A percentile compares a stretch with the other conserved stretches of the same genome.
Evolutionary conservation across 2,329 filamentous ascomycete genomes (phyloP).

Genomic region (Cladosporium austrohemisphaericum): DNA sequence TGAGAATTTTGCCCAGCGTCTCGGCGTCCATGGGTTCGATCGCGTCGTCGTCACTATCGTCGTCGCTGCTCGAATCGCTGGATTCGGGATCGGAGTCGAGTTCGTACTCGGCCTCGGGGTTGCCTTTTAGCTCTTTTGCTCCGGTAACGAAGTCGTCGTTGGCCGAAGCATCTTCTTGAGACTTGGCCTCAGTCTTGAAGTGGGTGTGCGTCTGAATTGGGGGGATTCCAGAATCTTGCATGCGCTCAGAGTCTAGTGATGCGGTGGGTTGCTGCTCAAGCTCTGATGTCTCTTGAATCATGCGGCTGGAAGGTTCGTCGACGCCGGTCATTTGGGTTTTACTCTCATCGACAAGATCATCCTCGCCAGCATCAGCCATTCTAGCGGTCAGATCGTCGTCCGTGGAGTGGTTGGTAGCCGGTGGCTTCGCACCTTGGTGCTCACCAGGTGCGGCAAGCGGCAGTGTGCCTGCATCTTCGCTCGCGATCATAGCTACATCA

Average conservation of each 20-base stretch:
- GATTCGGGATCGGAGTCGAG: constrained; percentile 40
- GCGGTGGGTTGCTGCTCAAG: background rate
- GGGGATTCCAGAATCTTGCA: constrained; percentile 25
- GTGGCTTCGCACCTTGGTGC: background rate
- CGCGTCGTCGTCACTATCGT: constrained; percentile 50
- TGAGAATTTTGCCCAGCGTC: constrained; percentile 78
- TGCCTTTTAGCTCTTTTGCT: constrained; percentile 44
- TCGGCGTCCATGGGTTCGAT: constrained; percentile 75
- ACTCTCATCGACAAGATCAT: constrained; percentile 8
- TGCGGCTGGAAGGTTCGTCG: constrained; percentile 8
- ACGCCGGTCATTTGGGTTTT: background rate
- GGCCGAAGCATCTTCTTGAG: constrained; percentile 27
- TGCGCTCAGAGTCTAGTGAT: background rate
- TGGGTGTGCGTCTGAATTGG: constrained; percentile 9
- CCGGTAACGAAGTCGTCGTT: constrained; percentile 44
- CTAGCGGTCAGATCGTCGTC: background rate
- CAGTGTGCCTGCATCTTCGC: constrained; percentile 5
- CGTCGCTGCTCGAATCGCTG: constrained; percentile 45
- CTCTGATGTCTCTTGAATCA: constrained; percentile 9
- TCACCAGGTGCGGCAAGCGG: constrained; percentile 11
- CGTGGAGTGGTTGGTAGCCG: background rate
- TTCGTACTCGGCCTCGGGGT: constrained; percentile 47
- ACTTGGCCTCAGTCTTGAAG: background rate
- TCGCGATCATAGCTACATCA: background rate
- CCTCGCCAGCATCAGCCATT: constrained; percentile 10